A percentile compares a stretch with the other conserved stretches of the same genome.
These are phyloP conservation scores for Thecaphora thlaspeos DNA, from an alignment of 1,284 basidiomycete species.

Conservation along the genomic window DNA sequence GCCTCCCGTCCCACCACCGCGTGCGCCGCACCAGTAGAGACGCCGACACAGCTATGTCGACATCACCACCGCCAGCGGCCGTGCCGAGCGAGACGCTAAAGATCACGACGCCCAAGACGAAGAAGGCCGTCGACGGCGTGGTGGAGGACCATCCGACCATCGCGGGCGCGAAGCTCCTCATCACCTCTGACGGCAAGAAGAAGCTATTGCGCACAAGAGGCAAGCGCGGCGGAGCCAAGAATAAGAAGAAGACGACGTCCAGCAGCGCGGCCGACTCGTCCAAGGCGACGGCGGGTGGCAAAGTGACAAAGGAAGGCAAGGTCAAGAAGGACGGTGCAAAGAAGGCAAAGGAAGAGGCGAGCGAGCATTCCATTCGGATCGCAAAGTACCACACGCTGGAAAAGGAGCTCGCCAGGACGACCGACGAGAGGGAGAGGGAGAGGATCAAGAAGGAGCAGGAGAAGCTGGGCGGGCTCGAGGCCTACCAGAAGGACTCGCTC, in stretches of 20 bases:
- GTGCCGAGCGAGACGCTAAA: too few species aligned
- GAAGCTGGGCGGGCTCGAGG: conserved; percentile 44
- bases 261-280: background rate
- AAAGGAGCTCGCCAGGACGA: conserved; percentile 50
- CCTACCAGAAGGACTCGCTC: conserved; percentile 50
- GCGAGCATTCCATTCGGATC: conserved; percentile 43
- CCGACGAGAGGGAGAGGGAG: conserved; percentile 22
- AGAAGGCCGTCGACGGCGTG: background rate
- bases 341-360: conserved; percentile 6
- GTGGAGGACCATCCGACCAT: background rate
- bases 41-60: too few species aligned
- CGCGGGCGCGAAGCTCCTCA: background rate
- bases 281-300: conserved; percentile 13
- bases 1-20: too few species aligned
- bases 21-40: too few species aligned
- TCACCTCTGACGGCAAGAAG: background rate
- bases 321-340: conserved; percentile 10
- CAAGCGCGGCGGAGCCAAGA: conserved; percentile 52
- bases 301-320: conserved; percentile 9
- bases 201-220: conserved; percentile 50
- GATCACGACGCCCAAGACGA: conserved; percentile 1
- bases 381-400: conserved; percentile 49
- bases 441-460: conserved; percentile 34
- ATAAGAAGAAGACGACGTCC: conserved; percentile 21
- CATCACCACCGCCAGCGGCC: too few species aligned